Base-by-base conservation (phyloP, 352 stramenopile genomes). In the Phytophthora ohioensis region DNA sequence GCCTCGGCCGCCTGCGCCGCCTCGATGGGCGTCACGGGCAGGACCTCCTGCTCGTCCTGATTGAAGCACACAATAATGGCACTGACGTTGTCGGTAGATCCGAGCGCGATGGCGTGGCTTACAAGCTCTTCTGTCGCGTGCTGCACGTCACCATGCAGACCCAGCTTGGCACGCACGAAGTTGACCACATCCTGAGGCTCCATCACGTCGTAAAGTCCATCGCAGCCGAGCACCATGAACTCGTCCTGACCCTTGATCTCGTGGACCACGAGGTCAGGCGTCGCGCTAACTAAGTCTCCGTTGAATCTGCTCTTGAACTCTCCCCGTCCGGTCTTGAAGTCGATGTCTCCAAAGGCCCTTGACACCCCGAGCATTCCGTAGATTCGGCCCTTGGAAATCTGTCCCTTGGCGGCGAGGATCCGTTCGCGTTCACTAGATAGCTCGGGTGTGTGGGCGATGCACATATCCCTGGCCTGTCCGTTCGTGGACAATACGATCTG, bases 151-250 rank as follows among this genome's bases (percentile, higher is more conserved):
- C 81, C 82, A 57, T 93, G 84, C 11, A 90, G 71, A 32, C 79
- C 69, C 30, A 92, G 72, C 59, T 94, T 94, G 46, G 76, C 63
- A 31, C 85, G 82, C 15, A 96, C 85, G 68, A 94, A 96, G 73
- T 94, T 87, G 30, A 94, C 88, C 3, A 93, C 88, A 21, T 91
- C 77, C 73, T 95, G 87, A 13, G 85, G 85, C 42, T 80, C 57
- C 83, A 96, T 93, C 61, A 96, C 88, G 65, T 96, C 89, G 69
- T 92, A 96, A 5, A 96, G 76, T 27, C 89, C 89, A 64, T 96
- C 89, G 64, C 89, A 94, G 42, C 83, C 89, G 11, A 96, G 69
- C 11, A 96, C 83, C 42, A 95, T 73, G 39, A 96, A 96, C 64
- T 95, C 87, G 61, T 95, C 88, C 13, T 90, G 73, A 8, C 69